These are phyloP conservation scores for Plasmopara muralis DNA, from an alignment of 352 stramenopile genomes.

Conservation along the genomic window DNA sequence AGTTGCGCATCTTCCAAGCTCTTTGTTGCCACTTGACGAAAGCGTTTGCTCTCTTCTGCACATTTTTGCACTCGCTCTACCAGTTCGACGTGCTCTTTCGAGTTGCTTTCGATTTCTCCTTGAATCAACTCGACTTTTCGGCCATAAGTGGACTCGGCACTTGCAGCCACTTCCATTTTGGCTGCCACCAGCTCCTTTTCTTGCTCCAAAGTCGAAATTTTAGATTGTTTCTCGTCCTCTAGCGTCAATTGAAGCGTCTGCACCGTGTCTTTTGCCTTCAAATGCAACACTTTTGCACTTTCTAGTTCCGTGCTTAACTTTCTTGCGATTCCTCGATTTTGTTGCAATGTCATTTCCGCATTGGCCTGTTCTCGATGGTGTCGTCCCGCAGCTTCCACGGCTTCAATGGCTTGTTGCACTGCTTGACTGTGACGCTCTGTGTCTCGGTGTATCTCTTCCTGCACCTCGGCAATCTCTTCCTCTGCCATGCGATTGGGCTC, in stretches of 20 bases:
- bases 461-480: constrained; percentile 70
- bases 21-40: constrained; percentile 38
- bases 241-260: background rate
- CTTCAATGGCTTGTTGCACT: constrained; percentile 39
- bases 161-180: constrained; percentile 50
- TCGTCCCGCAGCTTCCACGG: constrained; percentile 31
- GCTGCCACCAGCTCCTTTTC: constrained; percentile 33
- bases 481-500: constrained; percentile 65
- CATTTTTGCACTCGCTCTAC: constrained; percentile 19
- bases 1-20: constrained; percentile 54
- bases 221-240: background rate
- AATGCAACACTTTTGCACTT: constrained; percentile 20
- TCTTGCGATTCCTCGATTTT: constrained; percentile 20
- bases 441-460: constrained; percentile 41
- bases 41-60: constrained; percentile 28
- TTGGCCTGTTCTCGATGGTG: constrained; percentile 24
- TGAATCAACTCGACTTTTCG: constrained; percentile 27
- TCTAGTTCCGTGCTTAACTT: constrained; percentile 29
- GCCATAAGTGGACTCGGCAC: constrained; percentile 36
- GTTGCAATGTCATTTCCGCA: constrained; percentile 27
- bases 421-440: constrained; percentile 32
- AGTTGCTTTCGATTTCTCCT: constrained; percentile 13
- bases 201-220: constrained; percentile 12
- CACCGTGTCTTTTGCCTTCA: constrained; percentile 13
- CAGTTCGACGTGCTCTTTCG: constrained; percentile 27